Evolutionary conservation across 1,284 basidiomycete species (phyloP).

Genomic region (Sporisorium iseilematis-ciliati): DNA sequence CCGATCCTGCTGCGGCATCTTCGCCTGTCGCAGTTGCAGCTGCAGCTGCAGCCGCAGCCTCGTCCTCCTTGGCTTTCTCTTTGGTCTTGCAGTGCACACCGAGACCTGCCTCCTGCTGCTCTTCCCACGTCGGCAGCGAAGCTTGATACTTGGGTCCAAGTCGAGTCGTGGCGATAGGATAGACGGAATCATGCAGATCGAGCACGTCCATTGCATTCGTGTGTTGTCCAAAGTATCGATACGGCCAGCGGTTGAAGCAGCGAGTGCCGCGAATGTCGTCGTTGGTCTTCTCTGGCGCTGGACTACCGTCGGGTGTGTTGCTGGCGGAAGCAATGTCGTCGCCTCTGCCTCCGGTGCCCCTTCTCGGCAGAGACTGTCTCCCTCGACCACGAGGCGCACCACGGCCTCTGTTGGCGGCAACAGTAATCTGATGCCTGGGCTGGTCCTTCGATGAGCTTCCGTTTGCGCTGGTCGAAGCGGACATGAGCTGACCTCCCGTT

Average conservation of each 20-base stretch:
- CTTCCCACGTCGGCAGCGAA: conserved; percentile 64
- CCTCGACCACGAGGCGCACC: conserved; percentile 34
- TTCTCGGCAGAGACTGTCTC: conserved; percentile 18
- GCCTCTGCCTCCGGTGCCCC: conserved; percentile 26
- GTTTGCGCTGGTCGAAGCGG: conserved; percentile 18
- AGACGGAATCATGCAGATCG: conserved; percentile 95
- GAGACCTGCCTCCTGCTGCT: conserved; percentile 55
- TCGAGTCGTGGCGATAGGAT: conserved; percentile 88
- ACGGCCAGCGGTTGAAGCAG: conserved; percentile 91
- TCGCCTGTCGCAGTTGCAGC: conserved; percentile 11
- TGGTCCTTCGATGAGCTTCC: conserved; percentile 17
- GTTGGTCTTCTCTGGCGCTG: conserved; percentile 47
- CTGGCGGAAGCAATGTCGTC: conserved; percentile 37
- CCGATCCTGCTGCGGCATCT: conserved; percentile 23
- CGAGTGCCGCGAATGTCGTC: conserved; percentile 74
- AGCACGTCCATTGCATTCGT: conserved; percentile 76
- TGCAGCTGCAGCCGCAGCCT: conserved; percentile 17
- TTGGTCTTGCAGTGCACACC: conserved; percentile 36
- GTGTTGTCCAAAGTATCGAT: conserved; percentile 93
- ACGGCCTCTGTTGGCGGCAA: conserved; percentile 25
- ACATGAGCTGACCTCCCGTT: conserved; percentile 36
- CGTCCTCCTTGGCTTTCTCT: conserved; percentile 44
- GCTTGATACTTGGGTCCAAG: conserved; percentile 89
- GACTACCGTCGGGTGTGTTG: conserved; percentile 45
- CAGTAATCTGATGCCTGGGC: conserved; percentile 29